A percentile compares a stretch with the other conserved stretches of the same genome.
phyloP scores from a whole-genome alignment of 768 basidiomycete species.

The Lenzites betulinus region DNA sequence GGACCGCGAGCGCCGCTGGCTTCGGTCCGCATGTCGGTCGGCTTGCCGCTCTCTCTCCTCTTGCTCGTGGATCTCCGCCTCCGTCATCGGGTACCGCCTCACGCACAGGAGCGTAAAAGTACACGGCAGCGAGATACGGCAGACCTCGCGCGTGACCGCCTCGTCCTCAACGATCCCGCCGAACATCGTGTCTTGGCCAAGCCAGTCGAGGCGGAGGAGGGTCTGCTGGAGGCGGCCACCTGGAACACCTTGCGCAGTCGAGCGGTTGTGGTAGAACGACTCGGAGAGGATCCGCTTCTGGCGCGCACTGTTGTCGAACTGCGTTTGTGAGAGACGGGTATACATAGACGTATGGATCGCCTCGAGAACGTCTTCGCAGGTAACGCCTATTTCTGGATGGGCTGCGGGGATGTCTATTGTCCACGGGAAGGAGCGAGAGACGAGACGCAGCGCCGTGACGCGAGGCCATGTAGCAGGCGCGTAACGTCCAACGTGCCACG shows the following conservation, averaged over 20 bases:
- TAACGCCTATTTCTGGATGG: conserved; percentile 53
- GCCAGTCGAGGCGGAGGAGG: conserved; percentile 68
- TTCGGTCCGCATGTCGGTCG: conserved; percentile 16
- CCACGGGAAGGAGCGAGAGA: conserved; percentile 60
- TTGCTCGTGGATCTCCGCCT: conserved; percentile 52
- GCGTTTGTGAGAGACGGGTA: conserved; percentile 49
- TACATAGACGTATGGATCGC: conserved; percentile 52
- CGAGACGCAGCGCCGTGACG: conserved; percentile 49
- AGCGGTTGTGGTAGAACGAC: conserved; percentile 68
- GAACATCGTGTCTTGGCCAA: conserved; percentile 58
- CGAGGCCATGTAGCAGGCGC: conserved; percentile 70
- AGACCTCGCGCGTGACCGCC: conserved; percentile 42
- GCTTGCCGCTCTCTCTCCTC: conserved; percentile 36
- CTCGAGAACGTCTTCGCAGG: conserved; percentile 68
- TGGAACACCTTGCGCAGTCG: conserved; percentile 61
- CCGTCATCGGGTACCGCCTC: conserved; percentile 47
- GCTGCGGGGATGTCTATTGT: conserved; percentile 49
- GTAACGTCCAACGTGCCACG: conserved; percentile 67
- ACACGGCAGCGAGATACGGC: conserved; percentile 52
- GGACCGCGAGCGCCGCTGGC: conserved; percentile 21
- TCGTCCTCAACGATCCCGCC: conserved; percentile 60
- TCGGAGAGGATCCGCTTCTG: conserved; percentile 46
- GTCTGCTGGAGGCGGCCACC: conserved; percentile 67
- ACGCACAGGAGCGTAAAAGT: conserved; percentile 60
- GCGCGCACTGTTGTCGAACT: conserved; percentile 47